Base-by-base conservation (phyloP, 768 basidiomycete species). In the Favolaschia claudopus region DNA sequence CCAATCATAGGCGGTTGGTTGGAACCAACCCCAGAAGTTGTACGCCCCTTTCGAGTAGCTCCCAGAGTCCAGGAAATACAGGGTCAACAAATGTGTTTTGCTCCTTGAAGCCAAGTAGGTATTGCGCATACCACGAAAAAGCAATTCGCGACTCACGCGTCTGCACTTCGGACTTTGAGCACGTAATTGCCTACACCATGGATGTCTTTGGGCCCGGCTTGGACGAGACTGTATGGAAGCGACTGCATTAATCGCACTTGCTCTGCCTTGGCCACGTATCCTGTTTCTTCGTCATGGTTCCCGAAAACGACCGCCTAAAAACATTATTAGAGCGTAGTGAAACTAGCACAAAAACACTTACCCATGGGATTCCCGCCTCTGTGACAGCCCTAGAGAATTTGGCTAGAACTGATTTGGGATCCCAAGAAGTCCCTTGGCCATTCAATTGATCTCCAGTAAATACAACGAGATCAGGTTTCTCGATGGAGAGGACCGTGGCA, bases 381-480 rank as follows among this genome's bases (percentile, higher is more conserved):
- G 89, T 89, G 6, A 92, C 92, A 0, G 87, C 85, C 28, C 78
- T 79, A 0, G 93, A 87, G 67, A 96, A 96, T 74, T 98, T 98
- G 14, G 95, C 89, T 7, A 98, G 76, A 4, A 96, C 90, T 4
- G 90, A 91, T 67, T 88, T 87, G 1, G 93, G 81, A 61, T 97
- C 95, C 92, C 95, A 99, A 0, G 90, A 86, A 0, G 92, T 91
- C 9, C 85, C 84, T 72, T 98, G 95, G 43, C 42, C n/a, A n/a
- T n/a, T n/a, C n/a, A n/a, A n/a, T n/a, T 96, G 94, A 73, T 99
- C 96, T 0, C 96, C 96, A 0, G 85, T 88, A 67, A 99, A 95
- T 8, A 99, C 89, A 44, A 98, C 90, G 13, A 99, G 72, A 70
- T 96, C 93, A 0, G 96, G 96, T 66, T 91, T 88, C 75, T 96